These are phyloP conservation scores for Fistulifera pelliculosa DNA, from an alignment of 108 stramenopile species.

Conservation along the genomic window DNA sequence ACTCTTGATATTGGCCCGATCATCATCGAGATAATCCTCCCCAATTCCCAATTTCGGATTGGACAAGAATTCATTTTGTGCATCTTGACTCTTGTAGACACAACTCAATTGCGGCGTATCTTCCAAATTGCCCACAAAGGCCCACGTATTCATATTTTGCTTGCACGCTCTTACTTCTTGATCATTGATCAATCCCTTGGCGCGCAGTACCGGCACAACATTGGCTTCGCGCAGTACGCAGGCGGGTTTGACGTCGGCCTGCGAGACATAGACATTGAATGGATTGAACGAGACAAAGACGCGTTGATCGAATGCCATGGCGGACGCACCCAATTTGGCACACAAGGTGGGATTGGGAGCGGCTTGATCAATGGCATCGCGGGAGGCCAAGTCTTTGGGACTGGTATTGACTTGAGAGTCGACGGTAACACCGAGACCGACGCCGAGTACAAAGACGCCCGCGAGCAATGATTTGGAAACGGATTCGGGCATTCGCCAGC, in stretches of 20 bases:
- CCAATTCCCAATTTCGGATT: conserved; percentile 90
- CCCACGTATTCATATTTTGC: conserved; percentile 92
- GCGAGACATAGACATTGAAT: conserved; percentile 91
- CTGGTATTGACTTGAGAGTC: conserved; percentile 80
- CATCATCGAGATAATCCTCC: conserved; percentile 89
- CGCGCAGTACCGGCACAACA: conserved; percentile 76
- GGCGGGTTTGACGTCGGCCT: conserved; percentile 94
- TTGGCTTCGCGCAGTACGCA: conserved; percentile 85
- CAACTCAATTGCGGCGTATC: conserved; percentile 89
- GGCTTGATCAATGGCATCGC: conserved; percentile 91
- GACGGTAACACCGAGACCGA: conserved; percentile 89
- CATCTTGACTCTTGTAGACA: conserved; percentile 92
- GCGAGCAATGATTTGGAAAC: conserved; percentile 79
- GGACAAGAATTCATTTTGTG: conserved; percentile 92
- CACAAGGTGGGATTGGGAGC: conserved; percentile 90
- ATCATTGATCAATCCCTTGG: conserved; percentile 71
- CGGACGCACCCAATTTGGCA: conserved; percentile 77
- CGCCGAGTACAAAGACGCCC: conserved; percentile 84
- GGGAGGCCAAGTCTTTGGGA: conserved; percentile 69
- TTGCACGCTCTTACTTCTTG: conserved; percentile 84
- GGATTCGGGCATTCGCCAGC: conserved; percentile 60
- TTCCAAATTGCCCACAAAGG: conserved; percentile 88
- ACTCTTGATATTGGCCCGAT: conserved; percentile 44
- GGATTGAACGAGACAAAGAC: conserved; percentile 95
- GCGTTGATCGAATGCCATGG: conserved; percentile 92